A percentile compares a stretch with the other conserved stretches of the same genome.
Conservation (phyloP, 371 early-diverging fungal genomes). For the Sporodiniella umbellata region DNA sequence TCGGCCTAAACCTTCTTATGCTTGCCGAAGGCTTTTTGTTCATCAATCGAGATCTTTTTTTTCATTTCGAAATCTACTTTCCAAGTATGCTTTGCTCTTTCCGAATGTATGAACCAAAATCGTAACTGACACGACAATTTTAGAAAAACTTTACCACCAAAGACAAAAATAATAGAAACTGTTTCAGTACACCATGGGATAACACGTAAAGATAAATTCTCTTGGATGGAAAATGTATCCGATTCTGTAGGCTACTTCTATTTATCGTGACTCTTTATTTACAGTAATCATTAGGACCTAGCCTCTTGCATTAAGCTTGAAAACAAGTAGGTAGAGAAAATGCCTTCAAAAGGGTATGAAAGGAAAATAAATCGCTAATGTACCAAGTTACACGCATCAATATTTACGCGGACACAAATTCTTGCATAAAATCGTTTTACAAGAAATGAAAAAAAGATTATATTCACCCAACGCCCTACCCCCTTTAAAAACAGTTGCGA, state of each 20-base stretch:
- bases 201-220: slow-evolving; percentile 49
- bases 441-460: slow-evolving; percentile 58
- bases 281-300: no score
- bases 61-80: slow-evolving; percentile 11
- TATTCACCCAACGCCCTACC: slow-evolving; percentile 40
- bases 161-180: slow-evolving; percentile 36
- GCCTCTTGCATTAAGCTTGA: slow-evolving; percentile 52
- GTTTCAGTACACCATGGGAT: slow-evolving; percentile 42
- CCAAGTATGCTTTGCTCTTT: no score
- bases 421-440: slow-evolving; percentile 29
- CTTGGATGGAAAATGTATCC: slow-evolving; percentile 57
- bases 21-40: background rate
- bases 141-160: slow-evolving; percentile 28
- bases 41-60: background rate
- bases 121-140: background rate
- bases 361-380: background rate
- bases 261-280: no score
- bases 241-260: slow-evolving; percentile 39
- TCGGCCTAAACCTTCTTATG: background rate
- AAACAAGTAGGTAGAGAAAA: slow-evolving; percentile 42
- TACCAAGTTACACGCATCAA: slow-evolving; percentile 24
- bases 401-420: slow-evolving; percentile 29
- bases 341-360: background rate
- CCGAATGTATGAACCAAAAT: no score
- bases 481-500: slow-evolving; percentile 50